Evolutionary conservation across 495 filamentous ascomycete genomes (phyloP).

Genomic region (Extremus antarcticus): DNA sequence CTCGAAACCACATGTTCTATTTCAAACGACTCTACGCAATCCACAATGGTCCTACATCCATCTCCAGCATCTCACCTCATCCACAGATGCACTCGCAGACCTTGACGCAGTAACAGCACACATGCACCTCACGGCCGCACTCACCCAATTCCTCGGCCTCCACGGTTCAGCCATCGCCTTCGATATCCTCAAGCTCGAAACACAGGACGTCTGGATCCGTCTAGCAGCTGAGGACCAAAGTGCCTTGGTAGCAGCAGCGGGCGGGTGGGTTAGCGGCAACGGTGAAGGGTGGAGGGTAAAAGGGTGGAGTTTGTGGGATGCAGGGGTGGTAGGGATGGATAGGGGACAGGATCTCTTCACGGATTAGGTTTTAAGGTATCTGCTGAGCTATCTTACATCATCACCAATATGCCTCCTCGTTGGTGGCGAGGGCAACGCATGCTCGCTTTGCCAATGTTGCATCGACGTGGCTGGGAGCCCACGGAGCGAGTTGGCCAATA

Average conservation of each 20-base stretch:
- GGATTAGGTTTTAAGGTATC: conserved; percentile 8
- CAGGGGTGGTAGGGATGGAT: conserved; percentile 33
- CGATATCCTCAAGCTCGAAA: conserved; percentile 61
- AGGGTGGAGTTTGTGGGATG: conserved; percentile 46
- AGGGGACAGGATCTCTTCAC: conserved; percentile 37
- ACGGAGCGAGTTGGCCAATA: no score
- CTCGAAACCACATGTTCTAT: conserved; percentile 16
- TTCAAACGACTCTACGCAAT: conserved; percentile 23
- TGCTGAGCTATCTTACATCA: not conserved
- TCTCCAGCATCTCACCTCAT: conserved; percentile 22
- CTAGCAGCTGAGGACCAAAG: conserved; percentile 57
- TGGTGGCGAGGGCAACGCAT: no score
- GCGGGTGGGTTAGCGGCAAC: conserved; percentile 45
- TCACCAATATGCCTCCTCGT: no score
- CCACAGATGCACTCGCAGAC: conserved; percentile 7
- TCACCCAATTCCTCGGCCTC: conserved; percentile 70
- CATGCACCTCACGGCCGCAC: conserved; percentile 58
- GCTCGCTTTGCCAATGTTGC: no score
- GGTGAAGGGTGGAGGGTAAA: conserved; percentile 45
- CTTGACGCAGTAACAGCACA: conserved; percentile 67
- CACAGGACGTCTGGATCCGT: conserved; percentile 56
- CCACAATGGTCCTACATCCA: conserved; percentile 28
- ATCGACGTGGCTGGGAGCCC: no score
- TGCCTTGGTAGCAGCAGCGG: conserved; percentile 56
- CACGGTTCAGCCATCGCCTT: conserved; percentile 65